A percentile compares a stretch with the other conserved stretches of the same genome.
These are phyloP conservation scores for Syncephalastrum racemosum DNA, from an alignment of 371 early-diverging fungal genomes.

Conservation along the genomic window DNA sequence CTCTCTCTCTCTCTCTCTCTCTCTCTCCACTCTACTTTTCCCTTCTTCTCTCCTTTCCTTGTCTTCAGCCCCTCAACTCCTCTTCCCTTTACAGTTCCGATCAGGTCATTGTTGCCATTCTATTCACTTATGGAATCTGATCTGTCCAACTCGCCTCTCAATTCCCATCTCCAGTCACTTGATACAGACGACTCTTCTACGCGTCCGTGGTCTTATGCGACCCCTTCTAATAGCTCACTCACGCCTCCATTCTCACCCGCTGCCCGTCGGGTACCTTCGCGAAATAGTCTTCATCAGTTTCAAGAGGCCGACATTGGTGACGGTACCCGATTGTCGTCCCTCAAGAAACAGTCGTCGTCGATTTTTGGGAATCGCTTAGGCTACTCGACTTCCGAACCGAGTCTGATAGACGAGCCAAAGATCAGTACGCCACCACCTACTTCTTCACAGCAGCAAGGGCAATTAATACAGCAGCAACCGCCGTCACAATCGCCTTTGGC, in stretches of 20 bases:
- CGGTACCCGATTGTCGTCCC: constrained; percentile 23
- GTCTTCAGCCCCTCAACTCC: neutral
- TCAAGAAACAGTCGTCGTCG: constrained; percentile 28
- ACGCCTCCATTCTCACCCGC: constrained; percentile 10
- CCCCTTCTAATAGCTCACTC: constrained; percentile 5
- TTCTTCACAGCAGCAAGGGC: neutral
- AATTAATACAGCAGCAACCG: neutral
- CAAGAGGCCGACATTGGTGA: constrained; percentile 46
- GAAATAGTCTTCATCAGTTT: constrained; percentile 1
- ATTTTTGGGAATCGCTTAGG: constrained; percentile 12
- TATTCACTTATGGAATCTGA: constrained; percentile 10
- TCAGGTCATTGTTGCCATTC: too few relatives aligned
- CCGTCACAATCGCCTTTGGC: neutral
- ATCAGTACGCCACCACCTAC: neutral
- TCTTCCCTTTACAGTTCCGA: too few relatives aligned
- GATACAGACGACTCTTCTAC: constrained; percentile 1
- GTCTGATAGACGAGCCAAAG: constrained; percentile 19
- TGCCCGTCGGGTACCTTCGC: constrained; percentile 3
- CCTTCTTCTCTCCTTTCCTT: constrained; percentile 3
- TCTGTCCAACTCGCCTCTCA: constrained; percentile 6
- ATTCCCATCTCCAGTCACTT: constrained; percentile 8
- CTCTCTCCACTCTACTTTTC: neutral
- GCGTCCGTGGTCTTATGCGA: constrained; percentile 17
- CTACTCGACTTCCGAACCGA: constrained; percentile 30
- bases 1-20: constrained; percentile 4